Percentiles rank a stretch among this genome's conserved stretches.
phyloP scores from a whole-genome alignment of 345 rosid genomes.

The Jatropha curcas region DNA sequence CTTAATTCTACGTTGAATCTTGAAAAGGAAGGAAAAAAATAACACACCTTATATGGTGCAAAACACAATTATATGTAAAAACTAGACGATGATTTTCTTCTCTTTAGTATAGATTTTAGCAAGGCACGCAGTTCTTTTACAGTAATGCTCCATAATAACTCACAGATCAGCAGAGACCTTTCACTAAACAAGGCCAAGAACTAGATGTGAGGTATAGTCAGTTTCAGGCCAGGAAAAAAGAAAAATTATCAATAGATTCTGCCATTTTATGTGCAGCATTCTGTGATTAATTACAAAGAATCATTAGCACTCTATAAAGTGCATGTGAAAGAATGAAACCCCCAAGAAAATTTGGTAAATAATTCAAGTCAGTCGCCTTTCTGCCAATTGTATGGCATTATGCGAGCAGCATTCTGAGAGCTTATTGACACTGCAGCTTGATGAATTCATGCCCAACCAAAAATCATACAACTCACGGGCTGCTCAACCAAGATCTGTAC shows the following conservation, averaged over 20 bases:
- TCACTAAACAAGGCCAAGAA: background rate
- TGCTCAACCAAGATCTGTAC: background rate
- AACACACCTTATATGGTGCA: too few relatives aligned
- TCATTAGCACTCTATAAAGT: background rate
- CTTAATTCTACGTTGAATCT: too few relatives aligned
- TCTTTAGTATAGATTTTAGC: too few relatives aligned
- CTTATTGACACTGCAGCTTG: background rate
- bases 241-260: background rate
- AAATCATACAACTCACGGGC: slow-evolving; percentile 2
- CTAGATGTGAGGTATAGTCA: background rate
- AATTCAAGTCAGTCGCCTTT: background rate
- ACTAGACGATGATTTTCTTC: too few relatives aligned
- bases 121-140: too few relatives aligned
- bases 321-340: background rate
- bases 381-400: background rate
- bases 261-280: background rate
- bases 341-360: background rate
- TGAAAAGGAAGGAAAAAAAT: too few relatives aligned
- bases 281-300: background rate
- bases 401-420: background rate
- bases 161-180: too few relatives aligned
- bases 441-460: background rate
- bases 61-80: too few relatives aligned
- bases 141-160: too few relatives aligned
- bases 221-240: background rate